Conservation (phyloP, 2,329 filamentous ascomycete species). For the Alternaria ethzedia region DNA sequence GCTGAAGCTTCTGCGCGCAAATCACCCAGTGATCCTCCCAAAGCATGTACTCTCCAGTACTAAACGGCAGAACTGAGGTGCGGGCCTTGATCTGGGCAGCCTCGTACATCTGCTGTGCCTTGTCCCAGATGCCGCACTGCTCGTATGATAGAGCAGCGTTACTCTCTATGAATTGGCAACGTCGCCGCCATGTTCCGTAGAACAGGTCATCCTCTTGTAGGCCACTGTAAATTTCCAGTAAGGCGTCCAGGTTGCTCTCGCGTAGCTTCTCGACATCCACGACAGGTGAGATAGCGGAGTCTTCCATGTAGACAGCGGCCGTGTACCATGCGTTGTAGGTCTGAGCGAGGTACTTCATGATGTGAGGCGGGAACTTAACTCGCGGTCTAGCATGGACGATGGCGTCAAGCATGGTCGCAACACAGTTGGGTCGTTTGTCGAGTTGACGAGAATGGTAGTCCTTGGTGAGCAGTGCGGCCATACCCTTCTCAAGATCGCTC, state of each 20-base stretch:
- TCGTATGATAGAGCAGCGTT: slow-evolving; percentile 97
- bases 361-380: slow-evolving; percentile 92
- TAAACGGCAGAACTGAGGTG: slow-evolving; percentile 94
- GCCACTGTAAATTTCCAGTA: slow-evolving; percentile 90
- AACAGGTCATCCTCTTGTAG: slow-evolving; percentile 96
- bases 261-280: slow-evolving; percentile 83
- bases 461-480: slow-evolving; percentile 89
- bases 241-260: slow-evolving; percentile 93
- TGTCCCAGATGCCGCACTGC: slow-evolving; percentile 99
- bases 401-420: slow-evolving; percentile 89
- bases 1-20: slow-evolving; percentile 96
- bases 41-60: slow-evolving; percentile 95
- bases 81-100: slow-evolving; percentile 95
- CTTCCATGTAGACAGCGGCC: slow-evolving; percentile 88
- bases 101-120: slow-evolving; percentile 96
- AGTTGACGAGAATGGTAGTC: slow-evolving; percentile 95
- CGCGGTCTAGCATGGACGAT: slow-evolving; percentile 83
- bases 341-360: slow-evolving; percentile 92
- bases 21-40: slow-evolving; percentile 99
- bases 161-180: slow-evolving; percentile 95
- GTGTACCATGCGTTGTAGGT: slow-evolving; percentile 98
- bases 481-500: slow-evolving; percentile 84
- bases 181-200: slow-evolving; percentile 93
- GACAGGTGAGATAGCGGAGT: slow-evolving; percentile 81
- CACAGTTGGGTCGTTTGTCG: slow-evolving; percentile 92